Evolutionary conservation across 176 grass and related monocot species (phyloP), one percentile per base, ranked within the genome.

Genomic region (Lolium perenne): DNA sequence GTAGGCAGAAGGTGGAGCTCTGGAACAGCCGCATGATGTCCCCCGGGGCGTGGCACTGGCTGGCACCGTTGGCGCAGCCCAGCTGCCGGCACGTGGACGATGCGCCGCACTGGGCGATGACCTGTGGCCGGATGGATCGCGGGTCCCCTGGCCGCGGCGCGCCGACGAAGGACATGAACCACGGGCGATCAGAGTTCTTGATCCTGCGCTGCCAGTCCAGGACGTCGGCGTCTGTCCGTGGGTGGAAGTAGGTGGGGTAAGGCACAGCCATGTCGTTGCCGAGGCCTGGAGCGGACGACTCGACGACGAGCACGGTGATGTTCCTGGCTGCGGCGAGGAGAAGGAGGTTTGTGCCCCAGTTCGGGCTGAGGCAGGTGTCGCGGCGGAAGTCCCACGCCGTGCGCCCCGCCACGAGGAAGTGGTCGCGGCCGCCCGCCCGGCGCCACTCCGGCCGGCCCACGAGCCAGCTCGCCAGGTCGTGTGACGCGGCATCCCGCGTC

Each of bases 171-270:
- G 92, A 79, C 83, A 86, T 87, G 38, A 91, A 38, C 86, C 86
- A 91, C 26, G 1, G 60, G 14, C 89, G 77, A 8, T 87, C 43
- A 7, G 84, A 4, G 25, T 12, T 43, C 59, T 74, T 40, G 64
- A 94, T 50, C 49, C 80, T 69, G 3, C 35, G 43, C 84, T 94
- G 86, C 92, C 92, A 91, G 55, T 5, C 35, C 6, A 22, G 3
- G 0, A 94, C 86, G 22, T 94, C 86, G 43, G 61, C 10, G 71
- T 89, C 86, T 5, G 73, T 81, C 18, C 74, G 58, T 0, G 92
- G 92, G 89, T 91, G 92, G 82, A 94, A 94, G 72, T 91, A 91
- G 40, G 92, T 94, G 0, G 88, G 92, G 85, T 94, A 94, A 0
- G 89, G 92, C 20, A 94, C 77, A 4, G 81, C 92, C 16, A 94